Evolutionary conservation across 371 early-diverging fungal genomes (phyloP).

Genomic region (Batrachochytrium dendrobatidis): DNA sequence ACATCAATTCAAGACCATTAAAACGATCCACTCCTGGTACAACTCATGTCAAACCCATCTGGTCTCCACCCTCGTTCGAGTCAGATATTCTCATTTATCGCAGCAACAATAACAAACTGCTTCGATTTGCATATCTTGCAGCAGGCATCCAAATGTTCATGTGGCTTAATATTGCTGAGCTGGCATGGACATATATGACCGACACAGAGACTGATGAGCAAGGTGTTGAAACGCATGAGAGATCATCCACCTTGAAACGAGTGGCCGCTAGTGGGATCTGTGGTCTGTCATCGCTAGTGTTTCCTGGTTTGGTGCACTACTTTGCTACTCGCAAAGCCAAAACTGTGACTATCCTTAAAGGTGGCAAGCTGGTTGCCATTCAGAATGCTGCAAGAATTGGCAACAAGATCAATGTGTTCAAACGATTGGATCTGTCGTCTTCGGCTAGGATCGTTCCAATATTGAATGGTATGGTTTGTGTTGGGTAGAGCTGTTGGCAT

Average conservation of each 20-base stretch:
- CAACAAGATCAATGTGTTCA: not conserved
- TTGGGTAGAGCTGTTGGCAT: too few relatives aligned
- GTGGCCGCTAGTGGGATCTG: not conserved
- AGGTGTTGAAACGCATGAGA: not conserved
- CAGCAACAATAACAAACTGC: conserved; percentile 1
- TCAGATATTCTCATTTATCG: conserved; percentile 5
- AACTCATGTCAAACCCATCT: too few relatives aligned
- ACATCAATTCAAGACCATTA: too few relatives aligned
- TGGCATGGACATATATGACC: conserved; percentile 9
- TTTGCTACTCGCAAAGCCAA: conserved; percentile 1
- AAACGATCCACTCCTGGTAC: too few relatives aligned
- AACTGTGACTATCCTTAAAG: not conserved
- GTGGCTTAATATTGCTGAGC: conserved; percentile 16
- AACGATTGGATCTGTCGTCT: not conserved
- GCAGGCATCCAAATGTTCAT: conserved; percentile 12
- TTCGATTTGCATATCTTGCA: conserved; percentile 13
- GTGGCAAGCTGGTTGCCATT: conserved; percentile 8
- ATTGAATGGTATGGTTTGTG: not conserved
- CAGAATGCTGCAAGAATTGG: conserved; percentile 8
- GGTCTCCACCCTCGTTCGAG: not conserved
- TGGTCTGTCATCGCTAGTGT: not conserved
- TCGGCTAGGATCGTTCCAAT: conserved; percentile 6
- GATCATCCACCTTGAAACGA: not conserved
- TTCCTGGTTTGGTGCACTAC: conserved; percentile 9
- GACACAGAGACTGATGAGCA: not conserved